Conservation (phyloP, 1,284 basidiomycete genomes). For the Hypsizygus ulmarius region DNA sequence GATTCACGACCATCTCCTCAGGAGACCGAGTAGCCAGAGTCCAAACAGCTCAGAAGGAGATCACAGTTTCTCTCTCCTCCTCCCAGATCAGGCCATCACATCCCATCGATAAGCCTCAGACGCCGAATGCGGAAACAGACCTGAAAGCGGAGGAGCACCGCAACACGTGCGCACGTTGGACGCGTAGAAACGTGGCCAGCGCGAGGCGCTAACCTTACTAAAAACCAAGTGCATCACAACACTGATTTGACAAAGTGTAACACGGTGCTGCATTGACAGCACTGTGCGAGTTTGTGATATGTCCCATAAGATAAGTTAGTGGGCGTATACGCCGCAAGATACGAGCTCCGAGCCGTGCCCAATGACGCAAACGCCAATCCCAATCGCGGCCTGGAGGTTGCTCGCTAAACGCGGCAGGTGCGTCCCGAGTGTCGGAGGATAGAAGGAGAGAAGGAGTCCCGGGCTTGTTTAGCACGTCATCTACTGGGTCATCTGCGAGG, state of each 20-base stretch:
- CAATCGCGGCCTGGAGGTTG: not conserved
- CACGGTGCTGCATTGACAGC: too few relatives aligned
- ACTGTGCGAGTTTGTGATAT: too few relatives aligned
- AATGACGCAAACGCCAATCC: not conserved
- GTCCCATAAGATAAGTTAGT: too few relatives aligned
- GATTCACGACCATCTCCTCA: too few relatives aligned
- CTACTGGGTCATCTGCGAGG: too few relatives aligned
- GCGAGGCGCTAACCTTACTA: too few relatives aligned
- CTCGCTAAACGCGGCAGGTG: not conserved
- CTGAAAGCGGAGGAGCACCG: not conserved
- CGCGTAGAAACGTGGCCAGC: not conserved
- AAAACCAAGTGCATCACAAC: too few relatives aligned
- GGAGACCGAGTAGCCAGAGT: not conserved
- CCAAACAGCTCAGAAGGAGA: not conserved
- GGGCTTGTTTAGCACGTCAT: too few relatives aligned
- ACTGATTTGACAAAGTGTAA: too few relatives aligned
- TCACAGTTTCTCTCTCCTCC: not conserved
- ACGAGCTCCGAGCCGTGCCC: not conserved
- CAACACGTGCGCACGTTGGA: conserved; percentile 5
- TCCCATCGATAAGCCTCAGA: conserved; percentile 8
- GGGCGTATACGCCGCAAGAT: not conserved
- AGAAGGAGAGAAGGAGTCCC: too few relatives aligned
- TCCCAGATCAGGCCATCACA: not conserved
- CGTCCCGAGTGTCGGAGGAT: not conserved
- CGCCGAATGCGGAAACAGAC: not conserved